Evolutionary conservation across 306 rosid species (phyloP).

Genomic region (Medicago lupulina): DNA sequence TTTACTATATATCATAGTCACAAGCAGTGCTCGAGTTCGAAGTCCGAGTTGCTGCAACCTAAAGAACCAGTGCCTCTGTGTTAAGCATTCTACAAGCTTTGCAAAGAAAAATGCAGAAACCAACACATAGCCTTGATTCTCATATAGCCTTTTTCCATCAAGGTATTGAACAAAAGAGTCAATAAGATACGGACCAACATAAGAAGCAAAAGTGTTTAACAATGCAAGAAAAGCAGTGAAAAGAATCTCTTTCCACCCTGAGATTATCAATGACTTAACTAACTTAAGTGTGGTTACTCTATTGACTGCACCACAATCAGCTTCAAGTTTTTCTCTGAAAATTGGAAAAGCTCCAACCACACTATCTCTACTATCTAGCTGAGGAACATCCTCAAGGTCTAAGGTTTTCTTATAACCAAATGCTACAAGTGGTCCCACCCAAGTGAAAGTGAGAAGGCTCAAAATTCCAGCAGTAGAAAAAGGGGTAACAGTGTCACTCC

Average conservation of each 20-base stretch:
- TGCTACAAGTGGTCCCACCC: constrained; percentile 57
- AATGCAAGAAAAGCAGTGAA: constrained; percentile 42
- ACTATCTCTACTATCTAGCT: constrained; percentile 50
- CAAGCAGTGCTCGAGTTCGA: constrained; percentile 47
- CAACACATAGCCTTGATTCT: constrained; percentile 54
- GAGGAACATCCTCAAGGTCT: constrained; percentile 65
- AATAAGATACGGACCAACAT: constrained; percentile 64
- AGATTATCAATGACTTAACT: constrained; percentile 40
- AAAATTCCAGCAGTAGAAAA: constrained; percentile 61
- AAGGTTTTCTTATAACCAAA: constrained; percentile 50
- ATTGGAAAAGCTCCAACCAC: constrained; percentile 45
- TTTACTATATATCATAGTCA: constrained; percentile 48
- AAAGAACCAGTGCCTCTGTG: constrained; percentile 56
- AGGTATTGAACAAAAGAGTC: constrained; percentile 59
- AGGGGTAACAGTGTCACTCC: constrained; percentile 56
- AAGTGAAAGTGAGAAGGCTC: constrained; percentile 56
- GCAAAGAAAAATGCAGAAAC: constrained; percentile 52
- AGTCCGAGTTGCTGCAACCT: constrained; percentile 52
- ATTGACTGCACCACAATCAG: constrained; percentile 49
- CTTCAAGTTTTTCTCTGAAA: constrained; percentile 46
- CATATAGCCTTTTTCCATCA: constrained; percentile 41
- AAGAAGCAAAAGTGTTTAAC: constrained; percentile 49
- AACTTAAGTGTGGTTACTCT: constrained; percentile 52
- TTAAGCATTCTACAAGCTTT: constrained; percentile 51
- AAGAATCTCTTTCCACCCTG: constrained; percentile 56